Evolutionary conservation across 495 filamentous ascomycete genomes (phyloP).

Genomic region (Hypoxylon intermedium): DNA sequence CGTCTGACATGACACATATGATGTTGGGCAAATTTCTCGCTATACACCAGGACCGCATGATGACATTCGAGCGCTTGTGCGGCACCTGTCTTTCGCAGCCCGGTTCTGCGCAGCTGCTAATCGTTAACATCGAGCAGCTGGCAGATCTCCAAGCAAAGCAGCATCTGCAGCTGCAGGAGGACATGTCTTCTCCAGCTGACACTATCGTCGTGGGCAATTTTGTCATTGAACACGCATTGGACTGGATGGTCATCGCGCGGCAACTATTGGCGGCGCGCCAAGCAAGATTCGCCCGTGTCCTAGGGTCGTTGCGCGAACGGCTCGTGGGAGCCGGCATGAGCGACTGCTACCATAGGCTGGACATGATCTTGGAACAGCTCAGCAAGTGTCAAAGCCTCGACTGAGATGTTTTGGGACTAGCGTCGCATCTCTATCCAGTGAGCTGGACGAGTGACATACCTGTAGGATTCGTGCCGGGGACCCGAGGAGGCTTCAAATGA

Average conservation of each 20-base stretch:
- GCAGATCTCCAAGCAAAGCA: background rate
- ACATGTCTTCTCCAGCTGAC: background rate
- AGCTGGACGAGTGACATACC: background rate
- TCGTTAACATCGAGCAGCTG: background rate
- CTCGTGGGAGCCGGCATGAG: background rate
- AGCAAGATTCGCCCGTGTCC: background rate
- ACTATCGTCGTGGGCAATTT: background rate
- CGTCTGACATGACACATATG: background rate
- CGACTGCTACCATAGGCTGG: background rate
- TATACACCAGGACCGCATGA: background rate
- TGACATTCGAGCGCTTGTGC: background rate
- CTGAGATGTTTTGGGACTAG: background rate
- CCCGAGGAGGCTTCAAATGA: too few species aligned
- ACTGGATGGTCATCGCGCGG: background rate
- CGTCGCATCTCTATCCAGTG: background rate
- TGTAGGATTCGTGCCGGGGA: too few species aligned
- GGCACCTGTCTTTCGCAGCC: background rate
- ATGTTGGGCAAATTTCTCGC: background rate
- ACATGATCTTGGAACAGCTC: conserved; percentile 1
- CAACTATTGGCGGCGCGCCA: background rate
- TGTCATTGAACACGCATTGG: background rate
- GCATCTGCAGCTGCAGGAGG: background rate
- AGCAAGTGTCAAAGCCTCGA: background rate
- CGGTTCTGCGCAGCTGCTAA: background rate
- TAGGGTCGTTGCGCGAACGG: background rate